These are phyloP conservation scores for Exutisphaerella laricina DNA, from an alignment of 2,329 filamentous ascomycete genomes.

Conservation along the genomic window DNA sequence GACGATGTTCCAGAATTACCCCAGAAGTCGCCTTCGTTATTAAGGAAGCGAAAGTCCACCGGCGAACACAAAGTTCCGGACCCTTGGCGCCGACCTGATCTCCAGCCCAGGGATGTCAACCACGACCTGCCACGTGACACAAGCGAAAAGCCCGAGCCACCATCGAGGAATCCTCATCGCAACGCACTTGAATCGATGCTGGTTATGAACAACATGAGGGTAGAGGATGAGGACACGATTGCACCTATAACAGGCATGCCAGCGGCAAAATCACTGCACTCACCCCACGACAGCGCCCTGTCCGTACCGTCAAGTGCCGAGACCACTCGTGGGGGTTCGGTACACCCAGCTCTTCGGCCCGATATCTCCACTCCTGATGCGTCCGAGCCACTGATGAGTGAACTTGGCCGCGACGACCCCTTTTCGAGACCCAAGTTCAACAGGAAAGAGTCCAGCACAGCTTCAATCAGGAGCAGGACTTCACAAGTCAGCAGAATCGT, in stretches of 20 bases:
- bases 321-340: no score
- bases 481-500: constrained; percentile 1
- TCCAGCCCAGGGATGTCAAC: constrained; percentile 14
- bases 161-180: neutral
- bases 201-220: neutral
- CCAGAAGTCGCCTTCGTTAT: no score
- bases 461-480: constrained; percentile 1
- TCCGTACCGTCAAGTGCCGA: neutral
- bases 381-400: no score
- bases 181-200: neutral
- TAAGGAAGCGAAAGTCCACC: neutral
- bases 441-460: neutral
- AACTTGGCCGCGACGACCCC: neutral
- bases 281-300: neutral
- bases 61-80: neutral
- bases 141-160: neutral
- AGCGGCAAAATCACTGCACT: neutral
- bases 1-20: neutral
- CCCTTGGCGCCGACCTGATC: neutral
- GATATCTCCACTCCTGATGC: no score
- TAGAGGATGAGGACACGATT: neutral
- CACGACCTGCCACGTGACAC: constrained; percentile 11
- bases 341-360: no score
- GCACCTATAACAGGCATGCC: neutral
- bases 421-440: neutral